Conservation (phyloP, 176 grass and related monocot genomes). For the Alopecurus myosuroides region DNA sequence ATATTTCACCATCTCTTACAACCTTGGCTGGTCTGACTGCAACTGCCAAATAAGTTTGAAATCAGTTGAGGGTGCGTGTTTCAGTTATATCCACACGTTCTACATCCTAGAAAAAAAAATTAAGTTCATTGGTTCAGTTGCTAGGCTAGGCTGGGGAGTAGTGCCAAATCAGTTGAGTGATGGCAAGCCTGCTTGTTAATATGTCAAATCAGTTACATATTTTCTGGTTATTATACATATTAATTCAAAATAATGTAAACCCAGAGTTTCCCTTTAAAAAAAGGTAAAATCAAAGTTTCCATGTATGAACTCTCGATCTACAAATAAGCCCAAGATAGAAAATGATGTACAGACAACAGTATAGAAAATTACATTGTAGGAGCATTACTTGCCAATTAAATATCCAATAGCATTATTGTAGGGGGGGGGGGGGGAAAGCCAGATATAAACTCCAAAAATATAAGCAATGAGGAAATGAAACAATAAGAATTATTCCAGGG, state of each 20-base stretch:
- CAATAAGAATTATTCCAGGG: not conserved
- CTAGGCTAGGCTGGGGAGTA: not conserved
- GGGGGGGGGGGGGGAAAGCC: not conserved
- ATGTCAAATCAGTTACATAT: not conserved
- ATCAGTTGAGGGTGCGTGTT: not conserved
- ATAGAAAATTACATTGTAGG: not conserved
- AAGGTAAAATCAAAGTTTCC: not conserved
- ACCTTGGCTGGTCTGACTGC: conserved; percentile 52
- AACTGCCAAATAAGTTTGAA: not conserved
- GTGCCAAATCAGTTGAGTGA: not conserved
- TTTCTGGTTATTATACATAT: not conserved
- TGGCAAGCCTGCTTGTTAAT: not conserved
- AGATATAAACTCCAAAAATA: not conserved
- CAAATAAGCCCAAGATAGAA: not conserved
- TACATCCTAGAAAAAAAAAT: not conserved
- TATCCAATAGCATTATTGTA: not conserved
- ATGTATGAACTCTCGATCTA: not conserved
- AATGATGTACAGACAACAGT: not conserved
- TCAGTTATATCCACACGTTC: not conserved
- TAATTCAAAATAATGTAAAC: not conserved
- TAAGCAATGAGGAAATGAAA: not conserved
- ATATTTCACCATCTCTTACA: conserved; percentile 47
- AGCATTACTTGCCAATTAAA: not conserved
- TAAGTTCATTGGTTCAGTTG: not conserved
- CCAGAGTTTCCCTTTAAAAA: not conserved